Base-by-base conservation (phyloP, 2,329 filamentous ascomycete species). In the Xenoacremonium recifei region DNA sequence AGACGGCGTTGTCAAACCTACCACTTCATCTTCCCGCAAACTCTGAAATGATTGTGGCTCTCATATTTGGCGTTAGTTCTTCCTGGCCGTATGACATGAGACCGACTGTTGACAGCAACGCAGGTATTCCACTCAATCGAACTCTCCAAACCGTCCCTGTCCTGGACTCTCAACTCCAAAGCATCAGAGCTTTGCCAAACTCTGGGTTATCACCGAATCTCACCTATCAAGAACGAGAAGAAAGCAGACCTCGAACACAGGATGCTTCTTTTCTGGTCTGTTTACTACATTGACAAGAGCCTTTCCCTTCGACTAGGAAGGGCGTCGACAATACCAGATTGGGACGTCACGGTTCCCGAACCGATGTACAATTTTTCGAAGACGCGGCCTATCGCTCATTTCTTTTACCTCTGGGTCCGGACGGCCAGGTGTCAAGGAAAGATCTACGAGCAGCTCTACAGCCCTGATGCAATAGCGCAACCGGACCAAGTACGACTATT, bases 371-470 rank as follows among this genome's bases (percentile, higher is more conserved):
- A 44, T 4, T 50, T 53, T 10, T 60, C 72, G 10, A 58, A 5
- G 53, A 54, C 12, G 53, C 49, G 1, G 32, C 49, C 57, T 2
- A 31, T 61, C 10, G 45, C 53, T 5, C 59, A 61, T 17, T 65
- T 68, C 7, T 73, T 75, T 44, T 57, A 62, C 10, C 51, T 73
- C 2, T 80, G 77, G 74, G 68, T 77, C 21, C 57, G 66, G 34
- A 66, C 76, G 11, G 72, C 75, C n/a, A 68, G 67, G n/a, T 70
- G 78, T 7, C 75, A 80, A 39, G 75, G 77, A 3, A 68, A 73
- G 4, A 72, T 80, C 19, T 82, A 81, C 44, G 71, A 80, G 52
- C 63, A 71, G 4, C 58, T 82, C 3, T 82, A 82, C 50, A 68
- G 65, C 20, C 66, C 67, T 2, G 67, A 64, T 4, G 65, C 69